Conservation (phyloP, 805 yeast genomes). For the Metschnikowia drakensbergensis region DNA sequence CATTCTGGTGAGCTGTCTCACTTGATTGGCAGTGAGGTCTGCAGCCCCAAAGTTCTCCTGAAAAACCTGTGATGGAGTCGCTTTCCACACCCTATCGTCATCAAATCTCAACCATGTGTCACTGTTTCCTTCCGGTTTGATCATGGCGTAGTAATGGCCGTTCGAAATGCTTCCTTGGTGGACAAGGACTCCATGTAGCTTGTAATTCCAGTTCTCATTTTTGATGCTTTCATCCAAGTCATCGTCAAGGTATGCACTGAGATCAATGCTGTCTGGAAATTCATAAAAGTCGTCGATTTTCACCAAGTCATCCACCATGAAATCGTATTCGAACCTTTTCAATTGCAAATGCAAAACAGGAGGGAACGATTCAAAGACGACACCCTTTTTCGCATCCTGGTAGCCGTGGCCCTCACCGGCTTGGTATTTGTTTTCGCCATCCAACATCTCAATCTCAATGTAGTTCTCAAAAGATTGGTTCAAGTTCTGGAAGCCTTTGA, state of each 20-base stretch:
- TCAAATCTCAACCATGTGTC: conserved; percentile 85
- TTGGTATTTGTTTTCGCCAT: conserved; percentile 93
- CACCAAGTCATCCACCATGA: conserved; percentile 78
- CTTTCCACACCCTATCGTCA: conserved; percentile 91
- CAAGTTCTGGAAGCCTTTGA: conserved; percentile 71
- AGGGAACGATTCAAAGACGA: conserved; percentile 84
- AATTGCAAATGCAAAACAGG: conserved; percentile 90
- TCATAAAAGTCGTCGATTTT: conserved; percentile 92
- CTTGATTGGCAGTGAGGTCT: conserved; percentile 45
- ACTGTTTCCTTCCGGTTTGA: conserved; percentile 61
- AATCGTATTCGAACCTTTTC: conserved; percentile 92
- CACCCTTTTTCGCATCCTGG: conserved; percentile 97
- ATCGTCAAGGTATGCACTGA: conserved; percentile 72
- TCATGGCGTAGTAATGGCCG: conserved; percentile 95
- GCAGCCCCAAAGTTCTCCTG: conserved; percentile 91
- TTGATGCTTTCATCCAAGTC: conserved; percentile 38
- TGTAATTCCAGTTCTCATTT: conserved; percentile 68
- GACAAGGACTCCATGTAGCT: conserved; percentile 88
- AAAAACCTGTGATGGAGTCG: conserved; percentile 77
- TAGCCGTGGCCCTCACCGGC: conserved; percentile 81
- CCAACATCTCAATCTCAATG: conserved; percentile 80
- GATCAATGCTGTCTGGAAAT: conserved; percentile 78
- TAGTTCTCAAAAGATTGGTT: conserved; percentile 79
- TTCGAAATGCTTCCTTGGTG: conserved; percentile 95
- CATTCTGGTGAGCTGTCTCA: conserved; percentile 49